Conservation (phyloP, 208 protist species). For the Acanthamoeba culbertsoni region DNA sequence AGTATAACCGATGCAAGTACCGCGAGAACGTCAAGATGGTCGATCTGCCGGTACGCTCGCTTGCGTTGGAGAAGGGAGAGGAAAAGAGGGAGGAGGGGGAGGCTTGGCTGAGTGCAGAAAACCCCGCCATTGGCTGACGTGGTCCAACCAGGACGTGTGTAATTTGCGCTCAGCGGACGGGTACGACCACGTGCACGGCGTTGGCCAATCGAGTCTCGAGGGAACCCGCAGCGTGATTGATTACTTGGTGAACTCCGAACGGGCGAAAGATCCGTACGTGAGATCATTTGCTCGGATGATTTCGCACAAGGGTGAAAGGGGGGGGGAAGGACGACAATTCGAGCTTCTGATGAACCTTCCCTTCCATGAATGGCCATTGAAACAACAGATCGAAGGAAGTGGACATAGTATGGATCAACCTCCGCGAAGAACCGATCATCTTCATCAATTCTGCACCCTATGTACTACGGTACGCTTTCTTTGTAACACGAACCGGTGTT, state of each 20-base stretch:
- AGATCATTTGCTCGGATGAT: too few species aligned
- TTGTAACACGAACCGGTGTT: not conserved
- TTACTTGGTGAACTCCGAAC: not conserved
- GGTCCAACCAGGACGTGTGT: not conserved
- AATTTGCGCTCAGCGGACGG: not conserved
- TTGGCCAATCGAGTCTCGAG: not conserved
- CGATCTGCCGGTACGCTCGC: not conserved
- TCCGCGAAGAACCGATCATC: slow-evolving; percentile 75
- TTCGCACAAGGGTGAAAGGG: too few species aligned
- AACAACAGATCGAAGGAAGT: not conserved
- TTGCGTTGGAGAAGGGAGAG: too few species aligned
- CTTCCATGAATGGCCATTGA: not conserved
- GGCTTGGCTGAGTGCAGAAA: too few species aligned
- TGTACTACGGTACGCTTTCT: slow-evolving; percentile 57
- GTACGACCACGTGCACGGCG: not conserved
- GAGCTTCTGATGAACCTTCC: not conserved
- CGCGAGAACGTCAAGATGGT: not conserved
- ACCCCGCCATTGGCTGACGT: too few species aligned
- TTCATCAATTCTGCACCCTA: slow-evolving; percentile 68
- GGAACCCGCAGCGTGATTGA: slow-evolving; percentile 8
- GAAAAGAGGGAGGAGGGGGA: too few species aligned
- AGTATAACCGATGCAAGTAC: not conserved
- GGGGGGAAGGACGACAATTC: not conserved
- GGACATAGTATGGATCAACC: slow-evolving; percentile 69
- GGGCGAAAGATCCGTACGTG: not conserved